Evolutionary conservation across 1,284 basidiomycete genomes (phyloP), one percentile per base, ranked within the genome.

Genomic region (Abortiporus biennis): DNA sequence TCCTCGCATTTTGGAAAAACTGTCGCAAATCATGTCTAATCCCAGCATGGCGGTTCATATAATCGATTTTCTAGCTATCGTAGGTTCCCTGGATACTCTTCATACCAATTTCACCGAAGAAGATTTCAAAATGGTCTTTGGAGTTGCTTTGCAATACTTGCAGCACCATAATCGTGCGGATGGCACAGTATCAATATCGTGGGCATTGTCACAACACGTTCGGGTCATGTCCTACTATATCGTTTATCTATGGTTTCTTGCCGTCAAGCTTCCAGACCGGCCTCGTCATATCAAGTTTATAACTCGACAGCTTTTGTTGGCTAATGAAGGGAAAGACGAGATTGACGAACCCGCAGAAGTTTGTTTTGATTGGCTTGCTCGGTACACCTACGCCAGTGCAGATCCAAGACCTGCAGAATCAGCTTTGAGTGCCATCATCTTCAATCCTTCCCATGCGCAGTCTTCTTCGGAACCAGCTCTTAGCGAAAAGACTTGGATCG

Each of bases 361-460:
- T 17, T 96, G 92, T 60, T 95, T 99, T 57, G 96, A 99, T 63
- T 99, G 95, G 89, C 74, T 99, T 5, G 89, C 92, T 15, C 77
- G 96, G 13, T 97, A 96, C 60, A 88, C 95, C 0, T 97, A 95
- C 57, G 91, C 87, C 17, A 94, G 89, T 53, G 92, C 92, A 11
- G 92, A 97, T 56, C 91, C 95, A 0, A 81, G 90, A 38, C 92
- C 94, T 1, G 80, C 89, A 1, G 76, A 74, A 31, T 93, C 91
- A 1, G 75, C 87, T 48, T 72, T 97, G 45, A 80, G 76, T 52
- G 85, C 92, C 34, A 75, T 85, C 36, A 65, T 85, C 29, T 78
- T 78, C 72, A 78, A 76, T 45, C 69, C 80, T 0, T 53, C 40
- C 4, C 50, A 56, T 3, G 52, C 58, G 9, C 51, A 53, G 11